Evolutionary conservation across 2,329 filamentous ascomycete genomes (phyloP).

Genomic region (Curvularia sp.): DNA sequence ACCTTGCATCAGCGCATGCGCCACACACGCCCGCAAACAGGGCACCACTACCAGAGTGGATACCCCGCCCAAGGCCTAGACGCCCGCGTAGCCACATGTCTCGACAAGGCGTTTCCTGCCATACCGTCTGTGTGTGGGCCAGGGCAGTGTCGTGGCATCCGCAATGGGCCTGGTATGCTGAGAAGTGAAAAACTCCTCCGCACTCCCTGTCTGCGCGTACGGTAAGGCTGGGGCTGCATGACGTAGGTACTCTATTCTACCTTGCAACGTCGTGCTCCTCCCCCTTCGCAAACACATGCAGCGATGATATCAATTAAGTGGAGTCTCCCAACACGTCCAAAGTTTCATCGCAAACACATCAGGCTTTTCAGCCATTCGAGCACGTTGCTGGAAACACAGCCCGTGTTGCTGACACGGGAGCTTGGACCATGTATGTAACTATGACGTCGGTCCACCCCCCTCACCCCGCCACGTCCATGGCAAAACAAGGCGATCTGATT

Average conservation of each 20-base stretch:
- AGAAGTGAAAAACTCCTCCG: background rate
- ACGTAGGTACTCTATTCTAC: slow-evolving; percentile 4
- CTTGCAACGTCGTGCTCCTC: background rate
- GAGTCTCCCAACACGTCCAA: background rate
- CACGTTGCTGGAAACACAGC: background rate
- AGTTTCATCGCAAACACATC: background rate
- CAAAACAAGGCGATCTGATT: slow-evolving; percentile 1
- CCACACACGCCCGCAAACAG: slow-evolving; percentile 27
- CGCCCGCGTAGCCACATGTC: slow-evolving; percentile 14
- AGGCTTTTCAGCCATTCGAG: background rate
- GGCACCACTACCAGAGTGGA: slow-evolving; percentile 13
- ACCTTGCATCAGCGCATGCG: slow-evolving; percentile 17
- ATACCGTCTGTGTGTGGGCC: slow-evolving; percentile 17
- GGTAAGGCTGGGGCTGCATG: slow-evolving; percentile 2
- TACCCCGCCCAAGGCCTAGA: slow-evolving; percentile 26
- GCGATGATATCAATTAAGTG: slow-evolving; percentile 5
- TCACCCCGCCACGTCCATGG: slow-evolving; percentile 20
- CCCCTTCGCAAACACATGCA: background rate
- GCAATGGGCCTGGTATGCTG: slow-evolving; percentile 16
- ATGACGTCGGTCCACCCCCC: slow-evolving; percentile 22
- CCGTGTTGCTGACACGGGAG: background rate
- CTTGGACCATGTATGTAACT: slow-evolving; percentile 13
- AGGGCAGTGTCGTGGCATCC: slow-evolving; percentile 12
- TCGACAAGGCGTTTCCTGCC: slow-evolving; percentile 18
- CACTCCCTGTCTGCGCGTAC: slow-evolving; percentile 1